A percentile compares a stretch with the other conserved stretches of the same genome.
Evolutionary conservation across 176 grass and related monocot genomes (phyloP).

Genomic region (Typha latifolia): DNA sequence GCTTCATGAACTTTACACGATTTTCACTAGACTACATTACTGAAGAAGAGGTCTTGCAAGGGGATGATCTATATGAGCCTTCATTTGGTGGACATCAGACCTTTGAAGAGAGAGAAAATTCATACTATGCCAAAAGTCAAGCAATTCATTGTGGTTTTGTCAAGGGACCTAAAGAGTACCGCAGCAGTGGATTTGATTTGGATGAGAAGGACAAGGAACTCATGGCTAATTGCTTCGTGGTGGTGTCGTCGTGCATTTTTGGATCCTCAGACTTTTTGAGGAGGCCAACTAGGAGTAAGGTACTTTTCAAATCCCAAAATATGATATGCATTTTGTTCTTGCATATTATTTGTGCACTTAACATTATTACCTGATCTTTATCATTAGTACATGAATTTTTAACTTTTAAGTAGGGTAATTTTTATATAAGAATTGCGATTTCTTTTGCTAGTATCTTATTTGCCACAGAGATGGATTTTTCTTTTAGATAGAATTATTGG

Average conservation of each 20-base stretch:
- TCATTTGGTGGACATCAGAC: constrained; percentile 64
- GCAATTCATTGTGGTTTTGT: constrained; percentile 86
- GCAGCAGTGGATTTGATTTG: constrained; percentile 57
- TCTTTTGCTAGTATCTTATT: background rate
- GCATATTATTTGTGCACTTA: background rate
- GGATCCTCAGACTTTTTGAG: constrained; percentile 85
- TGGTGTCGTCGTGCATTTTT: constrained; percentile 92
- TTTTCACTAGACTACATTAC: constrained; percentile 62
- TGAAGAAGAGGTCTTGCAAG: constrained; percentile 22
- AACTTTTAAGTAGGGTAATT: too few relatives aligned
- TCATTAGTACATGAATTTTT: too few relatives aligned
- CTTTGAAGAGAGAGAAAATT: constrained; percentile 61
- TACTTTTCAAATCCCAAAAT: constrained; percentile 22
- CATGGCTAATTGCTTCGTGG: constrained; percentile 57
- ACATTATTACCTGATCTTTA: too few relatives aligned
- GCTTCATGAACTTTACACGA: constrained; percentile 52
- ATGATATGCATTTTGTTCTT: background rate
- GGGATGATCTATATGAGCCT: constrained; percentile 23
- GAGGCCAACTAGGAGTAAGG: constrained; percentile 78
- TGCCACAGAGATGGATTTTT: background rate
- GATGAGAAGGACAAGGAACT: constrained; percentile 52
- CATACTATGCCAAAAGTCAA: constrained; percentile 65
- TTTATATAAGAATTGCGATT: background rate
- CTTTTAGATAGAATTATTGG: background rate
- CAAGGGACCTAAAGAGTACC: constrained; percentile 31